These are phyloP conservation scores for Plantago coronopus DNA, from an alignment of 305 asterid genomes.

Conservation along the genomic window DNA sequence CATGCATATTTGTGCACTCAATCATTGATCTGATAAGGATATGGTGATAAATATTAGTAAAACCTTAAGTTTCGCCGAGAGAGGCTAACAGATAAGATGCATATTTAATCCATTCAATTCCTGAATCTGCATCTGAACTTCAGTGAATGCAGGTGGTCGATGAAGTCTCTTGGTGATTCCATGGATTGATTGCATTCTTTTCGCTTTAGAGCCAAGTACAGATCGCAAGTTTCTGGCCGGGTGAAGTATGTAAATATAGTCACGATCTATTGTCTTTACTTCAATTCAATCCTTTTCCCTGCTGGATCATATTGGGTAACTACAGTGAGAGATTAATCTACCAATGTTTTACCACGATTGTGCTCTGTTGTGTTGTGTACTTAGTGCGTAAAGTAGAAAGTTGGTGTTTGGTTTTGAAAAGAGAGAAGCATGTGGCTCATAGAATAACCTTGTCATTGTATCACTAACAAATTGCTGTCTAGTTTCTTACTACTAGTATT, in stretches of 20 bases:
- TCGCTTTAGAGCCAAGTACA: conserved; percentile 24
- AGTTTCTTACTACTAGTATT: conserved; percentile 5
- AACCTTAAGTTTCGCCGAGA: not conserved
- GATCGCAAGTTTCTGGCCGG: conserved; percentile 33
- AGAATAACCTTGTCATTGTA: conserved; percentile 1
- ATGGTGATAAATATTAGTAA: no score
- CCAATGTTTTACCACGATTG: conserved; percentile 27
- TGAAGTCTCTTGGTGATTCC: conserved; percentile 27
- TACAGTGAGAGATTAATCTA: conserved; percentile 23
- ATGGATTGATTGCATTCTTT: conserved; percentile 15
- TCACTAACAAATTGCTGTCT: conserved; percentile 12
- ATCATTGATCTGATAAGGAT: not conserved
- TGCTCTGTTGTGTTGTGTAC: conserved; percentile 7
- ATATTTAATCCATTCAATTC: conserved; percentile 4
- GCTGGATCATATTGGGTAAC: conserved; percentile 21
- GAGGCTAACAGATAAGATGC: not conserved
- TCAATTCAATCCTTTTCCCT: conserved; percentile 12
- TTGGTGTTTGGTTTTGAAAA: not conserved
- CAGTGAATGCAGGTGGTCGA: conserved; percentile 68
- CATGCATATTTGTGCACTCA: not conserved
- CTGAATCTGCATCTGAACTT: conserved; percentile 27
- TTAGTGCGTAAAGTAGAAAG: not conserved
- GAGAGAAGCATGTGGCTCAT: not conserved
- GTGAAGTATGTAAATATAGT: conserved; percentile 40
- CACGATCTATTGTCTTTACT: conserved; percentile 13